phyloP scores from a whole-genome alignment of 768 basidiomycete species.

The Calocybe gangraenosa region DNA sequence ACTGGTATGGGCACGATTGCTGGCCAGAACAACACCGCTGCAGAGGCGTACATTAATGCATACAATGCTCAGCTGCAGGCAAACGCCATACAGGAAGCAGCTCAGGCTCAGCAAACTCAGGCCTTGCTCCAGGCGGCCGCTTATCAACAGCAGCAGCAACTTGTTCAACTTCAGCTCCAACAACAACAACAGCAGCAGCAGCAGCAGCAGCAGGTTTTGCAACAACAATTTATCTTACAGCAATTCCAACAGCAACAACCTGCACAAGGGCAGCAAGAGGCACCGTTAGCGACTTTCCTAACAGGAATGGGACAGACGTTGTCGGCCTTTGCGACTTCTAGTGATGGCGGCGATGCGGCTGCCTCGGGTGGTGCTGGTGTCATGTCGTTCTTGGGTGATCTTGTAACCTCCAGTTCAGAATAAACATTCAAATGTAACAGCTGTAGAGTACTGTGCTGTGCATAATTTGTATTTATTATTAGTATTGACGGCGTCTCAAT shows the following conservation, averaged over 20 bases:
- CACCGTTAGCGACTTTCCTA: neutral
- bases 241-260: conserved; percentile 1
- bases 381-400: neutral
- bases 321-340: neutral
- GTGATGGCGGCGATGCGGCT: conserved; percentile 1
- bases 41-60: neutral
- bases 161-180: neutral
- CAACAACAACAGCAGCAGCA: neutral
- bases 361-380: neutral
- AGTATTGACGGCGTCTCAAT: too few species aligned
- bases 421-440: too few species aligned
- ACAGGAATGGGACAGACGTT: conserved; percentile 3
- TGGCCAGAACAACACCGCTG: neutral
- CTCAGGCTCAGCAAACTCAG: conserved; percentile 5
- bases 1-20: neutral
- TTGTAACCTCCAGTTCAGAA: too few species aligned
- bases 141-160: conserved; percentile 4
- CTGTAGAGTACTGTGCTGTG: too few species aligned
- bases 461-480: too few species aligned
- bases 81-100: neutral
- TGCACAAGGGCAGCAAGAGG: conserved; percentile 1
- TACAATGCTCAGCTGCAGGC: conserved; percentile 6
- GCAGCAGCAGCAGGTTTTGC: conserved; percentile 4
- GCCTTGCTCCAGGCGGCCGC: neutral
- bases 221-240: conserved; percentile 1